A percentile compares a stretch with the other conserved stretches of the same genome.
phyloP scores from a whole-genome alignment of 148 eudicot species.

The Beta vulgaris region DNA sequence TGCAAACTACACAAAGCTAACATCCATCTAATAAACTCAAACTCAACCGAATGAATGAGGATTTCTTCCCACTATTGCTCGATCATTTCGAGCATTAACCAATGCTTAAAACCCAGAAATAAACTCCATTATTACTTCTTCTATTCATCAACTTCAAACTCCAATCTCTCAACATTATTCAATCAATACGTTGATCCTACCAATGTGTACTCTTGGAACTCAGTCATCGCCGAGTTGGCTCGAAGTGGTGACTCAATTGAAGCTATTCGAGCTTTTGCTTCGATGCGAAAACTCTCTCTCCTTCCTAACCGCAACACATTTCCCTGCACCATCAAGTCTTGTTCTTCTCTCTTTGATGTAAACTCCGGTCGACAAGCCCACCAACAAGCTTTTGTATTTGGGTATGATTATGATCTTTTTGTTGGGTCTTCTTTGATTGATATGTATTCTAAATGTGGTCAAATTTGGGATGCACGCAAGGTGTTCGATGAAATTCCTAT shows the following conservation, averaged over 20 bases:
- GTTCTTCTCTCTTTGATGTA: constrained; percentile 49
- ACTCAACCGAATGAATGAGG: constrained; percentile 41
- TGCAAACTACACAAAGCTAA: too few relatives aligned
- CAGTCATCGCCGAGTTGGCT: constrained; percentile 70
- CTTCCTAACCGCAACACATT: constrained; percentile 59
- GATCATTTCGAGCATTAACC: neutral
- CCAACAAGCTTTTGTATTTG: constrained; percentile 60
- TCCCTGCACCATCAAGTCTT: constrained; percentile 66
- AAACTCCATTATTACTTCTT: neutral
- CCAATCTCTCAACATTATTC: constrained; percentile 42
- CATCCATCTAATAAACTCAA: too few relatives aligned
- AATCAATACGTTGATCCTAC: constrained; percentile 52
- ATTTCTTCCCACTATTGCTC: constrained; percentile 20
- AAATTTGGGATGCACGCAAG: constrained; percentile 49
- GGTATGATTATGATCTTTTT: constrained; percentile 51
- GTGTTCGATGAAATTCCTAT: constrained; percentile 56
- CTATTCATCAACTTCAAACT: constrained; percentile 19
- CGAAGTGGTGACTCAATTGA: constrained; percentile 59
- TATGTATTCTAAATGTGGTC: constrained; percentile 69
- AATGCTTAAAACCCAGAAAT: neutral
- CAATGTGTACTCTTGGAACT: constrained; percentile 59
- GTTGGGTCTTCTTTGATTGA: constrained; percentile 57
- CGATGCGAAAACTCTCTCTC: constrained; percentile 51
- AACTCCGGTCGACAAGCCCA: constrained; percentile 58
- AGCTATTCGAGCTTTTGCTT: constrained; percentile 59